These are phyloP conservation scores for Ophiostoma sp. DNA, from an alignment of 2,329 filamentous ascomycete genomes.

Conservation along the genomic window DNA sequence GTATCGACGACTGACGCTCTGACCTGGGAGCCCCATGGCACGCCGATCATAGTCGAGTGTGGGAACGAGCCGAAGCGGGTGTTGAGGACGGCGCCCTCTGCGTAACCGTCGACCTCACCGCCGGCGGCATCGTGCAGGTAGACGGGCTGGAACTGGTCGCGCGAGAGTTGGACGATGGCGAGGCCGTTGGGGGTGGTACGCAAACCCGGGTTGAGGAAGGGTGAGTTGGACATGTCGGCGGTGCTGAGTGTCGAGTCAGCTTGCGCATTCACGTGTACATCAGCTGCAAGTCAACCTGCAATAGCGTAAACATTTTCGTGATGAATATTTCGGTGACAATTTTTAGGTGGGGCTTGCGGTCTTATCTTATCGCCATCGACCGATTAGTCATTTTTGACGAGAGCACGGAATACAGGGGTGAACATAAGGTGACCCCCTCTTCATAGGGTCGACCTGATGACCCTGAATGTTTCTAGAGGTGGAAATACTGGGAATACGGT, in stretches of 20 bases:
- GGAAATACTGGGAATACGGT: background rate
- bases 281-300: background rate
- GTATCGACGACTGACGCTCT: constrained; percentile 86
- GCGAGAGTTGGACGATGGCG: constrained; percentile 80
- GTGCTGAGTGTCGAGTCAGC: background rate
- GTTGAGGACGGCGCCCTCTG: constrained; percentile 74
- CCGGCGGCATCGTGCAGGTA: constrained; percentile 59
- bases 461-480: background rate
- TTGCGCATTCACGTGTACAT: background rate
- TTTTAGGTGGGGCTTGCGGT: background rate
- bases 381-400: constrained; percentile 14
- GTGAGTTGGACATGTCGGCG: constrained; percentile 45
- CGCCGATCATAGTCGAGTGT: constrained; percentile 67
- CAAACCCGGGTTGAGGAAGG: constrained; percentile 69
- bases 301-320: background rate
- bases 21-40: constrained; percentile 89
- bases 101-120: constrained; percentile 60
- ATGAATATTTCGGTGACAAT: constrained; percentile 2
- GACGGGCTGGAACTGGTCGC: constrained; percentile 75
- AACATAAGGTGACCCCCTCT: background rate
- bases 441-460: background rate
- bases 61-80: constrained; percentile 91
- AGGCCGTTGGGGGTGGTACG: constrained; percentile 60
- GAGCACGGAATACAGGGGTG: background rate
- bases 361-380: background rate